Base-by-base conservation (phyloP, 805 yeast genomes). In the Cyberlindnera mrakii region DNA sequence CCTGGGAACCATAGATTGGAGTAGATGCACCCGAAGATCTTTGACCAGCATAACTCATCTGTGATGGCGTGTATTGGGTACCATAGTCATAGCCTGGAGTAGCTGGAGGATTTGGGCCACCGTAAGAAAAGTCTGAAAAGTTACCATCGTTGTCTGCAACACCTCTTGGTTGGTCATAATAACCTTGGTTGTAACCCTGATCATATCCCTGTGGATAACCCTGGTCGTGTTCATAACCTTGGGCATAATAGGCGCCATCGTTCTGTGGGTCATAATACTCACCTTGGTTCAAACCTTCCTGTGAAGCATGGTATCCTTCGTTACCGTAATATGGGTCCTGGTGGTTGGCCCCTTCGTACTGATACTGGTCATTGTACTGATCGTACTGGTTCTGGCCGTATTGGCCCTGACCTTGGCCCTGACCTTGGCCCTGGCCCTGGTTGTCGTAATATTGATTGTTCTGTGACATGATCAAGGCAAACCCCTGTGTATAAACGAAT, bases 21-120 rank as follows among this genome's bases (percentile, higher is more conserved):
- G 99, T 93, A 2, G 96, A 87, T 35, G 96, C 87, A 48, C 97
- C 97, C 11, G 95, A 82, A 1, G 93, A 84, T 59, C 93, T 78
- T 59, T 84, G 84, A 34, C 82, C 90, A 51, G 85, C 93, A 59
- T 83, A 89, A 58, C 87, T 79, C 82, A 84, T 79, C 64, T 85
- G 93, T 5, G 96, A 86, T 20, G 95, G 90, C 37, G 93, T 82
- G 61, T 82, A 81, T 54, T 80, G 86, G 31, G 84, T 77, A 30
- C 71, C 67, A 54, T 75, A 78, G 59, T 80, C 85, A 57, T 80
- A 81, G 33, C 80, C 80, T 8, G 85, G 80, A 43, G 83, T 77
- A 40, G 86, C 88, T 25, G 82, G 77, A 35, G 71, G 44, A 30
- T 42, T 40, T 34, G 45, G 41, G 20, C 53, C 70, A 47, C 86